Evolutionary conservation across 495 filamentous ascomycete species (phyloP).

Genomic region (Penicillium paxilli): DNA sequence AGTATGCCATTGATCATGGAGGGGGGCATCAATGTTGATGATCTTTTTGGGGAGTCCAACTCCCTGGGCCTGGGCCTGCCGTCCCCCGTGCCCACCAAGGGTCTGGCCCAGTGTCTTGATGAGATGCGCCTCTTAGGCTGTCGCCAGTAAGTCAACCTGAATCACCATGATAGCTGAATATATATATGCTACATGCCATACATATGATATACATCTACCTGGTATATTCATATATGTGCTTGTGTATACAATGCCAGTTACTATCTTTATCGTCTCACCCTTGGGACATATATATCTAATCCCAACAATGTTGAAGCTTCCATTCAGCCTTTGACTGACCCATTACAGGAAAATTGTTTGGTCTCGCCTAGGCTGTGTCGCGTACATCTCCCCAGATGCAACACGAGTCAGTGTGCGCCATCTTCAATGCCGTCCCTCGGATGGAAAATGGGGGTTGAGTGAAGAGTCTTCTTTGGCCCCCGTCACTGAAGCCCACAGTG

Average conservation of each 20-base stretch:
- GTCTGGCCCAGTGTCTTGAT: constrained; percentile 70
- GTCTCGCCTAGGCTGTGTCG: constrained; percentile 88
- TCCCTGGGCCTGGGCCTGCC: constrained; percentile 52
- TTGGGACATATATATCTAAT: too few species aligned
- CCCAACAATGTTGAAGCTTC: too few species aligned
- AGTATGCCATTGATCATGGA: constrained; percentile 64
- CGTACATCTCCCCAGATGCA: constrained; percentile 73
- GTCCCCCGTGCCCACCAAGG: constrained; percentile 57
- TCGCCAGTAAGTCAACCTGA: constrained; percentile 70
- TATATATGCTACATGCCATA: too few species aligned
- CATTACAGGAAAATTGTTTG: constrained; percentile 72
- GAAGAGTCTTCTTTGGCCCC: constrained; percentile 50
- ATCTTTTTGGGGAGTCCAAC: constrained; percentile 74
- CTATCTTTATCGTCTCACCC: too few species aligned
- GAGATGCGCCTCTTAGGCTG: constrained; percentile 78
- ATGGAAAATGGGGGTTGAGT: constrained; percentile 78
- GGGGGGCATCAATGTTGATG: constrained; percentile 66
- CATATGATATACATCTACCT: neutral
- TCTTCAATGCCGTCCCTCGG: constrained; percentile 65
- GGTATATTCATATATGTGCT: too few species aligned
- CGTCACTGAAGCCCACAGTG: constrained; percentile 47
- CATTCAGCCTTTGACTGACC: constrained; percentile 1
- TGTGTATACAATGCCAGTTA: too few species aligned
- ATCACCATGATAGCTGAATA: too few species aligned
- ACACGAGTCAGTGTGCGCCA: constrained; percentile 67